Evolutionary conservation across 352 stramenopile species (phyloP).

Genomic region (Phytophthora uliginosa): DNA sequence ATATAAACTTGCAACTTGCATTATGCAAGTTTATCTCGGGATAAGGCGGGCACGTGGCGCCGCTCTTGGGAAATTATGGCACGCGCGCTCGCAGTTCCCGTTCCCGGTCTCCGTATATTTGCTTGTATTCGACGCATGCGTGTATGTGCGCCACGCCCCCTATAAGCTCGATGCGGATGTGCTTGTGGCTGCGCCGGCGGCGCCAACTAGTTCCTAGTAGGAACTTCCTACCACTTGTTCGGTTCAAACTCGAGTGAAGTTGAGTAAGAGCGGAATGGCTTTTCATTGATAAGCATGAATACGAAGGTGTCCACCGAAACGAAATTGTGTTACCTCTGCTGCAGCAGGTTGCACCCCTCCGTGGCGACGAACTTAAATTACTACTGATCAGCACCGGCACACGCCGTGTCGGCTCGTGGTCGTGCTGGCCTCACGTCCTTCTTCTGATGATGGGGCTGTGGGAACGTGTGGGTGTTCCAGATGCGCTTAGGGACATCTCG

Average conservation of each 20-base stretch:
- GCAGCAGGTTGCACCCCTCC: slow-evolving; percentile 18
- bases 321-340: background rate
- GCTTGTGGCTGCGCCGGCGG: background rate
- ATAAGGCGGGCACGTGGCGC: slow-evolving; percentile 20
- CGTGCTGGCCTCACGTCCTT: slow-evolving; percentile 19
- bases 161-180: slow-evolving; percentile 6
- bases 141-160: background rate
- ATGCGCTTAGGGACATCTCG: slow-evolving; percentile 41
- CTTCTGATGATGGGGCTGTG: slow-evolving; percentile 15
- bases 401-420: slow-evolving; percentile 9
- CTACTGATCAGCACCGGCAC: slow-evolving; percentile 18
- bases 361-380: slow-evolving; percentile 31
- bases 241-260: background rate
- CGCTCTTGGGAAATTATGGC: background rate
- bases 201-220: background rate
- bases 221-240: background rate
- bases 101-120: background rate
- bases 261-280: slow-evolving; percentile 9
- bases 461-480: slow-evolving; percentile 54
- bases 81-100: background rate
- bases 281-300: slow-evolving; percentile 6
- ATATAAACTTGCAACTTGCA: background rate
- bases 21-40: slow-evolving; percentile 19
- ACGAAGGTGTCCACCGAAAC: slow-evolving; percentile 21
- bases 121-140: slow-evolving; percentile 7